phyloP scores from a whole-genome alignment of 331 rosid genomes.

The Malus hybrid region DNA sequence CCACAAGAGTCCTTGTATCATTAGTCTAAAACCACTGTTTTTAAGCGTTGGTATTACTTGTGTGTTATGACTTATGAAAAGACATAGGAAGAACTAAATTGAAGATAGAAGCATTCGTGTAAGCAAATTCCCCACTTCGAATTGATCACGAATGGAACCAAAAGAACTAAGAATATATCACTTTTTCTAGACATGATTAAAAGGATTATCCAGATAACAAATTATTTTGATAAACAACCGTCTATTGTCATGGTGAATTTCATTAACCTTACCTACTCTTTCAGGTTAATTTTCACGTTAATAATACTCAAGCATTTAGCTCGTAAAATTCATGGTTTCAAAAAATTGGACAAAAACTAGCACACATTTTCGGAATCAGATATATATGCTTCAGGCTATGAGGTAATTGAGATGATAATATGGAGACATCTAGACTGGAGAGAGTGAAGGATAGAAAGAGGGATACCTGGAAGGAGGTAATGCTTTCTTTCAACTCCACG shows the following conservation, averaged over 20 bases:
- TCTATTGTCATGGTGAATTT: not conserved
- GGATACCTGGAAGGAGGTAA: slow-evolving; percentile 81
- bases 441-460: not conserved
- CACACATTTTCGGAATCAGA: too few relatives aligned
- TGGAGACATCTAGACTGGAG: too few relatives aligned
- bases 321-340: not conserved
- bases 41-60: not conserved
- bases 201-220: not conserved
- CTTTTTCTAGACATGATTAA: not conserved
- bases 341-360: too few relatives aligned
- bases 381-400: too few relatives aligned
- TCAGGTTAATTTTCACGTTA: not conserved
- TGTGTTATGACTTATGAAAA: too few relatives aligned
- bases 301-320: not conserved
- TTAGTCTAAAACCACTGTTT: not conserved
- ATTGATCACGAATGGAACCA: too few relatives aligned
- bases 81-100: too few relatives aligned
- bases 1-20: not conserved
- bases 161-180: not conserved
- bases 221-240: not conserved
- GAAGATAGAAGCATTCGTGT: too few relatives aligned
- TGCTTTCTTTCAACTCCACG: slow-evolving; percentile 87
- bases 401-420: not conserved
- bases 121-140: too few relatives aligned
- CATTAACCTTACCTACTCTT: not conserved